These are phyloP conservation scores for Pyrus pyrifolia DNA, from an alignment of 306 rosid species.

Conservation along the genomic window DNA sequence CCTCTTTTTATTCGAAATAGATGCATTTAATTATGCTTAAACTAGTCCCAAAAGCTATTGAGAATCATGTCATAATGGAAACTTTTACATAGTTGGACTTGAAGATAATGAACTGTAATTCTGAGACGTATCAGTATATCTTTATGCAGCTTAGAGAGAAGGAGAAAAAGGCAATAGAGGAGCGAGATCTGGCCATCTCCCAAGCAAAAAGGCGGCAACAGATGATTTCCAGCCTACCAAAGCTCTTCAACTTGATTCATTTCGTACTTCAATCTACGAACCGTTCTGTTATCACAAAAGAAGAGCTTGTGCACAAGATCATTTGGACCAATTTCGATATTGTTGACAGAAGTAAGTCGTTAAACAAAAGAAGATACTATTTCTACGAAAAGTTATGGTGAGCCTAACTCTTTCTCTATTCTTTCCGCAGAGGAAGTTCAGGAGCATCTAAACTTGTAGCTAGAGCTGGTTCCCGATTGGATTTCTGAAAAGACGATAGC, in stretches of 20 bases:
- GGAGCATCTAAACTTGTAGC: conserved; percentile 59
- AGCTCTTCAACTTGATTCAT: conserved; percentile 64
- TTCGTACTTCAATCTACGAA: conserved; percentile 45
- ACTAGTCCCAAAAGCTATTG: too few relatives aligned
- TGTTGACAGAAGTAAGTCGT: conserved; percentile 56
- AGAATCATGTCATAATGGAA: neutral
- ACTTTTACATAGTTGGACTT: neutral
- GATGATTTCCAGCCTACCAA: conserved; percentile 63
- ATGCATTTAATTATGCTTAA: neutral
- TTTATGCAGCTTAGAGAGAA: conserved; percentile 64
- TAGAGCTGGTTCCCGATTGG: conserved; percentile 78
- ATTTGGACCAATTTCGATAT: conserved; percentile 39
- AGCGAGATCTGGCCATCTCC: conserved; percentile 59
- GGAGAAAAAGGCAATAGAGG: conserved; percentile 63
- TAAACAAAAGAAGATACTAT: neutral
- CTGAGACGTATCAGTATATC: conserved; percentile 7
- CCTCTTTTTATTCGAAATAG: neutral
- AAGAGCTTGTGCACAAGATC: conserved; percentile 71
- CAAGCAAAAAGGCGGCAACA: conserved; percentile 61
- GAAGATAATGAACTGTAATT: neutral
- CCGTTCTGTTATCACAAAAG: conserved; percentile 53
- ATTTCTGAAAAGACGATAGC: conserved; percentile 55
- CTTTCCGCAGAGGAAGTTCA: conserved; percentile 54
- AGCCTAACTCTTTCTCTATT: conserved; percentile 18
- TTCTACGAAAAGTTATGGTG: neutral